Conservation (phyloP, 345 rosid genomes). For the Salix dunnii region DNA sequence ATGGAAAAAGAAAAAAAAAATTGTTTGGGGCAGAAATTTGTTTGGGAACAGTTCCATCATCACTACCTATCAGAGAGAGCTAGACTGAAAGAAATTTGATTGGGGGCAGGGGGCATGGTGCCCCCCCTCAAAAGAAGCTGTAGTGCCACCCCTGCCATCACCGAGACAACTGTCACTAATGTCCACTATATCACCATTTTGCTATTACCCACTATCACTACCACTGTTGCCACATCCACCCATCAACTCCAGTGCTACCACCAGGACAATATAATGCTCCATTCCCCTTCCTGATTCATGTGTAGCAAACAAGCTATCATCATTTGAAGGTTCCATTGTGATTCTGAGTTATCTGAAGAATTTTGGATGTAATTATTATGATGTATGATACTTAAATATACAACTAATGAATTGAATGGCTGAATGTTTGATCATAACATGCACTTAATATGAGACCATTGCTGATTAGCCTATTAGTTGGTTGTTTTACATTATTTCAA, state of each 20-base stretch:
- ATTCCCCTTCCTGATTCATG: background rate
- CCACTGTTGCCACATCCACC: background rate
- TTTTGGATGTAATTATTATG: background rate
- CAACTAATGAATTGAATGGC: too few species aligned
- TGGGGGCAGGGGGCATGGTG: background rate
- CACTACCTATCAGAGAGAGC: background rate
- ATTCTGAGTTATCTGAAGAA: background rate
- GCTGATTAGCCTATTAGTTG: too few species aligned
- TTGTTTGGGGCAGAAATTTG: too few species aligned
- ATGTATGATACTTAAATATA: too few species aligned
- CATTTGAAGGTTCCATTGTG: background rate
- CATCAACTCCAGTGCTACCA: background rate
- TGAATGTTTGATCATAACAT: too few species aligned
- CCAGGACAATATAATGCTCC: background rate
- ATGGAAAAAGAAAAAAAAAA: too few species aligned
- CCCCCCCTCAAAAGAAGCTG: background rate
- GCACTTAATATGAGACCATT: too few species aligned
- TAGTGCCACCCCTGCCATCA: background rate
- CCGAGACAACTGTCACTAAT: too few species aligned
- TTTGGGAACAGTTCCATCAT: background rate
- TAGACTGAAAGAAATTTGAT: background rate
- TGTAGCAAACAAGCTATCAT: background rate
- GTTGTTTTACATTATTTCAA: background rate
- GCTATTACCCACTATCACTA: background rate
- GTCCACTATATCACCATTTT: background rate